These are phyloP conservation scores for Yueomyces sinensis DNA, from an alignment of 805 yeast species.

Conservation along the genomic window DNA sequence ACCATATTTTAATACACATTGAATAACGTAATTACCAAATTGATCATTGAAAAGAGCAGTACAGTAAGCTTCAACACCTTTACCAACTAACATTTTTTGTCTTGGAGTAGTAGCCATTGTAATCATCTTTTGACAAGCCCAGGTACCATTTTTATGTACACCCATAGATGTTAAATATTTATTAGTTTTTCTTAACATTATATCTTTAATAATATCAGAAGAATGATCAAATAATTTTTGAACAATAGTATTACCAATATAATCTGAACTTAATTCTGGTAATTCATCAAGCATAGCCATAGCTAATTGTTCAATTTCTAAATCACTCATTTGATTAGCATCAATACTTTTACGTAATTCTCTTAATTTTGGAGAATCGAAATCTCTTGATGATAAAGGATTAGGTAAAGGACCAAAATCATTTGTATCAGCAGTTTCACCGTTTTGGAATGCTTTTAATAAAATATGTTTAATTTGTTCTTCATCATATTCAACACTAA, in stretches of 20 bases:
- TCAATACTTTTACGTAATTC: conserved; percentile 73
- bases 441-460: conserved; percentile 30
- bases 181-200: conserved; percentile 65
- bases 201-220: conserved; percentile 57
- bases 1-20: conserved; percentile 84
- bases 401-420: conserved; percentile 70
- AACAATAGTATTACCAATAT: conserved; percentile 89
- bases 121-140: conserved; percentile 97
- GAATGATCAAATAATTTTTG: conserved; percentile 75
- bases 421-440: conserved; percentile 31
- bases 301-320: conserved; percentile 71
- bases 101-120: conserved; percentile 52
- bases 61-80: conserved; percentile 65
- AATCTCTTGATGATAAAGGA: conserved; percentile 49
- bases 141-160: conserved; percentile 94
- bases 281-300: conserved; percentile 76
- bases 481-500: conserved; percentile 13
- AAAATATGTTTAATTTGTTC: conserved; percentile 31
- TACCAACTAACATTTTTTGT: conserved; percentile 52
- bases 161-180: conserved; percentile 85
- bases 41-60: conserved; percentile 86
- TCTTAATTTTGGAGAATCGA: conserved; percentile 78
- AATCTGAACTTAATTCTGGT: conserved; percentile 84
- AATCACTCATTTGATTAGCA: conserved; percentile 34
- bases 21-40: conserved; percentile 92